Evolutionary conservation across 139 green algal species (phyloP), one percentile per base, ranked within the genome.

Genomic region (Chlamydomonas schloesseri): DNA sequence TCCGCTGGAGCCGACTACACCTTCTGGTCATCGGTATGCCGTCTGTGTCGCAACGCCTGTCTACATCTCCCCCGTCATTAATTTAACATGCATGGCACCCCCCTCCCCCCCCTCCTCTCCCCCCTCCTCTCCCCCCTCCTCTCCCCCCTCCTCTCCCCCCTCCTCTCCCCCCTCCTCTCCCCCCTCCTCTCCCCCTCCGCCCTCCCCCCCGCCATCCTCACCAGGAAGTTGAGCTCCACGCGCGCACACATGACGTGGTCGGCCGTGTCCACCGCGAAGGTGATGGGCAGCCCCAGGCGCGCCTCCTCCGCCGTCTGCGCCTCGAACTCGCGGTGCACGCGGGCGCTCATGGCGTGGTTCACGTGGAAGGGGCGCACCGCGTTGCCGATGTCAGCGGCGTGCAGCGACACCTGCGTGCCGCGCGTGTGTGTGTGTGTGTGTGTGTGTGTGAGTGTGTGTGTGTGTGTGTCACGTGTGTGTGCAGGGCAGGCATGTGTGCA

Each of bases 151-250:
- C 14, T 21, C 73, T 29, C 9, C 37, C 73, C 8, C 50, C 46
- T 29, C 5, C 4, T 46, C 47, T 15, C 31, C 28, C 37, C 0
- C 33, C 33, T 4, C 20, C 68, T 0, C 13, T n/a, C 6, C 18
- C 21, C 14, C 67, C 31, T 1, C 31, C 31, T 2, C 31, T 1
- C 31, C n/a, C 31, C 31, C 31, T 8, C n/a, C 4, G 6, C 20
- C 33, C 68, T 17, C 13, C 33, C 34, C 34, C 28, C 14, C 23
- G 5, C 1, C 33, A 0, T 10, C 15, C 82, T 21, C 47, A 73
- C 70, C 65, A 96, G 93, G 89, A 95, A 95, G 87, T 94, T 92
- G 64, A 92, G 77, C 89, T 96, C 93, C 82, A 94, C 88, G 31
- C 84, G 88, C 0, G 88, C 88, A 71, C 84, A 92, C 88, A 88